Evolutionary conservation across 2,329 filamentous ascomycete species (phyloP), one percentile per base, ranked within the genome.

Genomic region (Fusarium nurragi): DNA sequence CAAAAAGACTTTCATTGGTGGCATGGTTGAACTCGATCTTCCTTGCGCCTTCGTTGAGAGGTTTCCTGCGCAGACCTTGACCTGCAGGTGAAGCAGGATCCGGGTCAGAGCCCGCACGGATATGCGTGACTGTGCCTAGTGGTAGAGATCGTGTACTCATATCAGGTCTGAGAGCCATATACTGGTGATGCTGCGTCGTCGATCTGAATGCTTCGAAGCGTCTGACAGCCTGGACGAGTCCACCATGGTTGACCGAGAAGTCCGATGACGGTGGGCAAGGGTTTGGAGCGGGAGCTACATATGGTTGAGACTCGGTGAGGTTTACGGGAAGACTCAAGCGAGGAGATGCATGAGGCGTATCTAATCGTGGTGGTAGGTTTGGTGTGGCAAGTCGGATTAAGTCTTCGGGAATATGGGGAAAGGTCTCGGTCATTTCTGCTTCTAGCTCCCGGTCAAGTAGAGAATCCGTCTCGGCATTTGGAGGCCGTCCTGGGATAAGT

Each of bases 381-480:
- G 70, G 70, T 18, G 68, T 72, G 26, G 70, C 57, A 6, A 72
- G 65, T 28, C 70, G 70, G 46, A 72, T 68, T 23, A 72, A 43
- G 23, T 70, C 67, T 45, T 70, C 52, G 3, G 67, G 54, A 10
- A 46, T 21, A 18, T 44, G 54, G 11, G 50, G 38, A 8, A 28
- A 54, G 7, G 32, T 54, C 30, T 65, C 60, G 6, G 39, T 25
- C 48, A 63, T 60, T 30, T 58, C 69, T 34, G 55, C 21, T 18
- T 65, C 60, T 22, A 53, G 19, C 9, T 60, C 58, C 22, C 44
- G 37, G 9, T 61, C 62, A 36, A 72, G 54, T 16, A 72, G 62
- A 26, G 58, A 69, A 25, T 65, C 59, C 7, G 65, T 66, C 30
- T 69, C 68, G 22, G 38, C 5, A 39, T 51, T 54, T 34, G 46